A percentile compares a stretch with the other conserved stretches of the same genome.
These are phyloP conservation scores for Phaseolus coccineus DNA, from an alignment of 331 rosid genomes.

Conservation along the genomic window DNA sequence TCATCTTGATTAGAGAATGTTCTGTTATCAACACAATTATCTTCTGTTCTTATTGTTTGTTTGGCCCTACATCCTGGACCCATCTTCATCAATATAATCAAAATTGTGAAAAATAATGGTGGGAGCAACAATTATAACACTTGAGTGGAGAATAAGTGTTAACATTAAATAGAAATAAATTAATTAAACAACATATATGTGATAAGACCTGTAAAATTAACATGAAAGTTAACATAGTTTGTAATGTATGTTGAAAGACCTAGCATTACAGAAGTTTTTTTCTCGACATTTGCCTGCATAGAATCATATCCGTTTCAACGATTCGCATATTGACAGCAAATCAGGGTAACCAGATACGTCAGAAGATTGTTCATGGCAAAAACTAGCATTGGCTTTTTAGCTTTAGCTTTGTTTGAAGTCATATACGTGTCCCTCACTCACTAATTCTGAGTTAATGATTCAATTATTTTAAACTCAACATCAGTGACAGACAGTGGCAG, in stretches of 20 bases:
- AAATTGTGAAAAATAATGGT: no score
- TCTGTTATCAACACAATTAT: background rate
- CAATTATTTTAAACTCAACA: background rate
- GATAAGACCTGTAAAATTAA: no score
- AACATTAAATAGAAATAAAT: no score
- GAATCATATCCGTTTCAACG: background rate
- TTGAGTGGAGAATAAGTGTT: no score
- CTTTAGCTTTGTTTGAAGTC: conserved; percentile 7
- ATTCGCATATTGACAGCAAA: conserved; percentile 8
- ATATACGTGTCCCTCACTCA: background rate
- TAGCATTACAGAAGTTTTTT: no score
- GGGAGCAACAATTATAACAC: no score
- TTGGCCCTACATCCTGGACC: background rate
- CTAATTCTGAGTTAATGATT: background rate
- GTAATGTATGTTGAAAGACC: no score
- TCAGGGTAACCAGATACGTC: background rate
- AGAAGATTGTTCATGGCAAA: background rate
- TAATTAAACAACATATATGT: no score
- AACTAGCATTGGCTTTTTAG: conserved; percentile 16
- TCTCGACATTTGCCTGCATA: background rate
- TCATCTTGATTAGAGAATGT: background rate
- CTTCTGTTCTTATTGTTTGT: background rate
- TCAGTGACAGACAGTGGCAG: background rate
- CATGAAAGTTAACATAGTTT: no score
- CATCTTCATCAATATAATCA: background rate